These are phyloP conservation scores for Podospora pseudopauciseta DNA, from an alignment of 495 filamentous ascomycete genomes.

Conservation along the genomic window DNA sequence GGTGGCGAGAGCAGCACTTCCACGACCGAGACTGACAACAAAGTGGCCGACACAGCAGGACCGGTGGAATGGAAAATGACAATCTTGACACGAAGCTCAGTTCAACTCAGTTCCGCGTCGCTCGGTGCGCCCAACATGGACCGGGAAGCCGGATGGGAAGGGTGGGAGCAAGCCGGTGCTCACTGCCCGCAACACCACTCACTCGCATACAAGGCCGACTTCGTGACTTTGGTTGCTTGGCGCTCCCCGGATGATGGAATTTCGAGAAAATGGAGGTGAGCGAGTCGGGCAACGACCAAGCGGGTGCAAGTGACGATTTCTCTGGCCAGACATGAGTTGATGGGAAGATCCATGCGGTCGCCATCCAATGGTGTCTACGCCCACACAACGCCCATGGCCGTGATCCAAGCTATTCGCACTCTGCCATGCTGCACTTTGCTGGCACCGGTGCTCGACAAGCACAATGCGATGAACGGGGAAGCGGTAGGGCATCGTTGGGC, in stretches of 20 bases:
- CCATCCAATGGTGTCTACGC: conserved; percentile 7
- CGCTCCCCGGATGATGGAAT: conserved; percentile 19
- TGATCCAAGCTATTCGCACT: conserved; percentile 2
- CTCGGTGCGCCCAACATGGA: conserved; percentile 11
- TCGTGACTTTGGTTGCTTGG: conserved; percentile 25
- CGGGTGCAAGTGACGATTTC: conserved; percentile 11
- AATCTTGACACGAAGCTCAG: conserved; percentile 16
- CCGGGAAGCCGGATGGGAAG: conserved; percentile 20
- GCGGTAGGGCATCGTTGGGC: conserved; percentile 33
- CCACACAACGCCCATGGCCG: background rate
- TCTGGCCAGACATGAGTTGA: background rate
- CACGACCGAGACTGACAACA: conserved; percentile 18
- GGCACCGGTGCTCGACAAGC: conserved; percentile 10
- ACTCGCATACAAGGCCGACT: conserved; percentile 29
- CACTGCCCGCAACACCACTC: conserved; percentile 12
- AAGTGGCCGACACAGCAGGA: conserved; percentile 14
- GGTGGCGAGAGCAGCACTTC: conserved; percentile 32
- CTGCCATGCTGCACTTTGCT: conserved; percentile 5
- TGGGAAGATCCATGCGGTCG: conserved; percentile 11
- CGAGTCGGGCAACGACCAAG: conserved; percentile 27
- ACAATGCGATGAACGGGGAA: background rate
- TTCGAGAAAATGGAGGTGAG: conserved; percentile 10
- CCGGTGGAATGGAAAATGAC: conserved; percentile 11
- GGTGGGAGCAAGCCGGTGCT: conserved; percentile 12
- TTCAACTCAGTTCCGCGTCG: conserved; percentile 7